These are phyloP conservation scores for Sindora glabra DNA, from an alignment of 306 rosid genomes.

Conservation along the genomic window DNA sequence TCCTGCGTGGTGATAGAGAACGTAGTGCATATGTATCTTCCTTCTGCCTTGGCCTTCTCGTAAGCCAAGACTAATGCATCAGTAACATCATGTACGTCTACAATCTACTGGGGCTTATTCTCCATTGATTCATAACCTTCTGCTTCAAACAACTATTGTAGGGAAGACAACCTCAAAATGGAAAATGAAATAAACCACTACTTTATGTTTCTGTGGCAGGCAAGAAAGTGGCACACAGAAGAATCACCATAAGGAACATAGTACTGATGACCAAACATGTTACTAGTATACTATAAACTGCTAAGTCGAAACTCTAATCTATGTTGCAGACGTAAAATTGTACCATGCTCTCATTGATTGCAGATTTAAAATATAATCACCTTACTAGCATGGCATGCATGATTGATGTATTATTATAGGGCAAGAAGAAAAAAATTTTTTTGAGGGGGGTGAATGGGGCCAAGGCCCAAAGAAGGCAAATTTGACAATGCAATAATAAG, in stretches of 20 bases:
- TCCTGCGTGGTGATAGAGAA: conserved; percentile 21
- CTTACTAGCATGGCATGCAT: too few species aligned
- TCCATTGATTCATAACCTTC: conserved; percentile 50
- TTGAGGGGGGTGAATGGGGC: too few species aligned
- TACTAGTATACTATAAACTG: neutral
- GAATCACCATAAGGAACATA: neutral
- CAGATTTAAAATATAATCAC: too few species aligned
- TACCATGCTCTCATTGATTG: too few species aligned
- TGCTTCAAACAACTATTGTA: conserved; percentile 1
- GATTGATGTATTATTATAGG: too few species aligned
- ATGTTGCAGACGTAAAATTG: neutral
- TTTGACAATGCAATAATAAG: neutral
- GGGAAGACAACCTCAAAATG: neutral
- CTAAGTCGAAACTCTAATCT: neutral
- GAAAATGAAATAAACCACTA: neutral
- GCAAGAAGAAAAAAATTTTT: too few species aligned
- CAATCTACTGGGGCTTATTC: conserved; percentile 30
- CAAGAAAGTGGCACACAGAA: too few species aligned
- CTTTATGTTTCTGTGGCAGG: neutral
- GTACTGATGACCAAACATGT: neutral
- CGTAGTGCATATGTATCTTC: conserved; percentile 57
- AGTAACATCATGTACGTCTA: conserved; percentile 59
- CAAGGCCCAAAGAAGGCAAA: too few species aligned
- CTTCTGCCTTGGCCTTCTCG: conserved; percentile 65
- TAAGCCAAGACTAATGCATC: conserved; percentile 51